Evolutionary conservation across 768 basidiomycete species (phyloP).

Genomic region (Suillus lakei): DNA sequence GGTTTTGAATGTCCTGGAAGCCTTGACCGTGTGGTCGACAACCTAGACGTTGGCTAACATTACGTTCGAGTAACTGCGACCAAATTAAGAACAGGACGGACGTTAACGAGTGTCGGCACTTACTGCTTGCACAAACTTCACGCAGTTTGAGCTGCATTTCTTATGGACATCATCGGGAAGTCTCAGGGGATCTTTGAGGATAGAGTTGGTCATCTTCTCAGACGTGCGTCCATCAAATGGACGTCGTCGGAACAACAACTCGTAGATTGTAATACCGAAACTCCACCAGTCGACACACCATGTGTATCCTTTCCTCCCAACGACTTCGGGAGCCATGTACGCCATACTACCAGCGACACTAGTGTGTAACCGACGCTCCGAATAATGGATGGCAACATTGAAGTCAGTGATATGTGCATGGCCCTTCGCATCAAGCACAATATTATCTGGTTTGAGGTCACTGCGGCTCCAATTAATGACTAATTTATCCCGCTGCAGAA

Average conservation of each 20-base stretch:
- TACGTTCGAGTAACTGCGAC: conserved; percentile 81
- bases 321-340: conserved; percentile 99
- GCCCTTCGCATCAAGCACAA: conserved; percentile 90
- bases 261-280: conserved; percentile 87
- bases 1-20: conserved; percentile 75
- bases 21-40: conserved; percentile 74
- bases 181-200: conserved; percentile 75
- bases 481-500: neutral
- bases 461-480: conserved; percentile 44
- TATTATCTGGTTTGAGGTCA: conserved; percentile 97
- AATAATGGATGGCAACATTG: conserved; percentile 98
- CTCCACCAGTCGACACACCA: conserved; percentile 98
- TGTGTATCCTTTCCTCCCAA: conserved; percentile 89
- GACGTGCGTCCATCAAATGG: conserved; percentile 92
- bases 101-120: conserved; percentile 28
- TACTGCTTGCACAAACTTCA: conserved; percentile 71
- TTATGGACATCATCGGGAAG: conserved; percentile 73
- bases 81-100: neutral
- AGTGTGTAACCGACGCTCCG: conserved; percentile 84
- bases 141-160: conserved; percentile 68
- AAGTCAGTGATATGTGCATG: conserved; percentile 99
- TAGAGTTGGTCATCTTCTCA: conserved; percentile 87
- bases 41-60: conserved; percentile 77
- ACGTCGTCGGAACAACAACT: conserved; percentile 80
- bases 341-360: conserved; percentile 99